phyloP scores from a whole-genome alignment of 2,329 filamentous ascomycete genomes.

The Scedosporium boydii region DNA sequence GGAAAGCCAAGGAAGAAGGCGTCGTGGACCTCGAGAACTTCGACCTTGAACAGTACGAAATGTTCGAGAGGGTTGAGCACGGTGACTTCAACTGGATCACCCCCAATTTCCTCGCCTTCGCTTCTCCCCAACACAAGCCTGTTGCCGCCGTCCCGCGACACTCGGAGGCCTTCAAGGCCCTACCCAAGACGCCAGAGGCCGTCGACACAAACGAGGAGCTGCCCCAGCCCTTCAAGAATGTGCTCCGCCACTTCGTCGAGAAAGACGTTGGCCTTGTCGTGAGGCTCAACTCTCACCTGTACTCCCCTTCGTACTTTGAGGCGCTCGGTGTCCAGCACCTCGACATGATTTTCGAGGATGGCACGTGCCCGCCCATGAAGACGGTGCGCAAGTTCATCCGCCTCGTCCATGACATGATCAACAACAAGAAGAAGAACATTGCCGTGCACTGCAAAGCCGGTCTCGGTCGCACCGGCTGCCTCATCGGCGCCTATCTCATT shows the following conservation, averaged over 20 bases:
- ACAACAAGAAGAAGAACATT: conserved; percentile 80
- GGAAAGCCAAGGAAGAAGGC: conserved; percentile 95
- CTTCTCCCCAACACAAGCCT: conserved; percentile 80
- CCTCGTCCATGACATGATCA: conserved; percentile 90
- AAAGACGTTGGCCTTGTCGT: conserved; percentile 90
- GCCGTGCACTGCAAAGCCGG: conserved; percentile 98
- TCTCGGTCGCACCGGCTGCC: conserved; percentile 84
- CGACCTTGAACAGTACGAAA: conserved; percentile 93
- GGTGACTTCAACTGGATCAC: conserved; percentile 99
- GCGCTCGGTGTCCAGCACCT: conserved; percentile 89
- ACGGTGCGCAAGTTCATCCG: conserved; percentile 94
- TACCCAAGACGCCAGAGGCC: conserved; percentile 68
- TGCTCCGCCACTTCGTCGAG: conserved; percentile 78
- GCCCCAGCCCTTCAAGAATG: conserved; percentile 88
- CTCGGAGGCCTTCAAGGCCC: conserved; percentile 61
- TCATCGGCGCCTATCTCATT: conserved; percentile 96
- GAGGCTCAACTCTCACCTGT: conserved; percentile 87
- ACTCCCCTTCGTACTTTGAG: conserved; percentile 95
- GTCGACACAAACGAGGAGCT: conserved; percentile 62
- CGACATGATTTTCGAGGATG: conserved; percentile 99
- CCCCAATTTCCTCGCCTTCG: conserved; percentile 89
- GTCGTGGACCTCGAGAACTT: conserved; percentile 90
- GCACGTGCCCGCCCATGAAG: conserved; percentile 81
- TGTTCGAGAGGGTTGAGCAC: conserved; percentile 90
- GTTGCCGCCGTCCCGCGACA: conserved; percentile 61